Conservation (phyloP, 2,329 filamentous ascomycete species). For the Macrophomina pseudophaseolina region DNA sequence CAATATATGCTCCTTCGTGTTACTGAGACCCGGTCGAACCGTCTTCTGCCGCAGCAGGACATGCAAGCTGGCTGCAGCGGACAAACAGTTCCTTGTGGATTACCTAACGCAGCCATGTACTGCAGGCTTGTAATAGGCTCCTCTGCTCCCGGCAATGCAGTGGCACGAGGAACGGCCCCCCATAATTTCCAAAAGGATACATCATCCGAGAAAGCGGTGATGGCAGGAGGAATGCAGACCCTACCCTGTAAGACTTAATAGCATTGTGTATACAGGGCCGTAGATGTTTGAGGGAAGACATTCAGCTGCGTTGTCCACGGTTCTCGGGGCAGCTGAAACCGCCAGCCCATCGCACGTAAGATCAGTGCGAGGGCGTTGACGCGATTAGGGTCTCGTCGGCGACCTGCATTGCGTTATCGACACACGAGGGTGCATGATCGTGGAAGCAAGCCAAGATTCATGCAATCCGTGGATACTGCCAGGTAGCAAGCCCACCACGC, state of each 20-base stretch:
- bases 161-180: slow-evolving; percentile 15
- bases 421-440: slow-evolving; percentile 13
- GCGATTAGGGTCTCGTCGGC: slow-evolving; percentile 3
- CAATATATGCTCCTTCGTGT: neutral
- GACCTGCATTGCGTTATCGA: slow-evolving; percentile 22
- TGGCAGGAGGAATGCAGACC: neutral
- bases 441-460: slow-evolving; percentile 21
- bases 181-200: slow-evolving; percentile 6
- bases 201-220: neutral
- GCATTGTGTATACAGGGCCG: neutral
- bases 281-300: slow-evolving; percentile 4
- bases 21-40: slow-evolving; percentile 9
- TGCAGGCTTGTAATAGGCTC: neutral
- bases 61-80: slow-evolving; percentile 3
- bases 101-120: slow-evolving; percentile 6
- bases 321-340: slow-evolving; percentile 10
- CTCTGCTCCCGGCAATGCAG: slow-evolving; percentile 7
- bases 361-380: slow-evolving; percentile 12
- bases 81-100: neutral
- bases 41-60: neutral
- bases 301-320: neutral
- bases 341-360: slow-evolving; percentile 10
- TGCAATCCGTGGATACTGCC: slow-evolving; percentile 2
- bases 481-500: neutral
- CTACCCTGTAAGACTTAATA: slow-evolving; percentile 17